Base-by-base conservation (phyloP, 2,329 filamentous ascomycete species). In the Myrmaecium sp. region DNA sequence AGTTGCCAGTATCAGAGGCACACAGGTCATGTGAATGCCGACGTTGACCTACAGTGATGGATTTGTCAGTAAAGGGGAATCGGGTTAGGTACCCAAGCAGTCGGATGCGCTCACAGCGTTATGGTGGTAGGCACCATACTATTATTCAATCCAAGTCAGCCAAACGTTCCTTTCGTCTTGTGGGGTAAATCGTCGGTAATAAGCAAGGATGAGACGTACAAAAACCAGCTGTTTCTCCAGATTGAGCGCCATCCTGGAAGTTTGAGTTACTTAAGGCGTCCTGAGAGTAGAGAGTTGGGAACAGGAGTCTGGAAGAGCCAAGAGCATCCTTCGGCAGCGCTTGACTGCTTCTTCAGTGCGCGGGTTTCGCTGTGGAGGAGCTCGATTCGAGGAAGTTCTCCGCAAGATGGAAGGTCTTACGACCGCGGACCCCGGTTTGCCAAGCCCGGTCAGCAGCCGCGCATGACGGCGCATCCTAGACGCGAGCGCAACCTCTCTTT, bases 91-190 rank as follows among this genome's bases (percentile, higher is more conserved):
- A 29, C 23, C 23, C 17, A 21, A 25, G 19, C 23, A 16, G 19
- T 11, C 23, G 33, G 29, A 30, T 22, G 28, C 31, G 35, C 54
- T 30, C 58, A 75, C 66, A 24, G 66, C 56, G 52, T 86, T 74
- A 46, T 79, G 71, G 54, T 89, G 80, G 47, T 89, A 86, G 32
- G 77, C 68, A 49, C 79, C 80, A 59, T 89, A 89, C 80, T 89
- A 38, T 37, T 20, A n/a, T 7, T 20, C n/a, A 20, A n/a, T 7
- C 14, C 6, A 26, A 9, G 33, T 41, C 32, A 35, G 32, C 27
- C 23, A 26, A 14, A 14, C 15, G n/a, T 8, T 9, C 21, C n/a
- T 27, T 25, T 3, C 16, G 16, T 23, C 17, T 13, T 31, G 16
- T 17, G 10, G 14, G 9, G n/a, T n/a, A n/a, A n/a, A n/a, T n/a